phyloP scores from a whole-genome alignment of 495 filamentous ascomycete species.

The Hyaloscypha hepaticicola region DNA sequence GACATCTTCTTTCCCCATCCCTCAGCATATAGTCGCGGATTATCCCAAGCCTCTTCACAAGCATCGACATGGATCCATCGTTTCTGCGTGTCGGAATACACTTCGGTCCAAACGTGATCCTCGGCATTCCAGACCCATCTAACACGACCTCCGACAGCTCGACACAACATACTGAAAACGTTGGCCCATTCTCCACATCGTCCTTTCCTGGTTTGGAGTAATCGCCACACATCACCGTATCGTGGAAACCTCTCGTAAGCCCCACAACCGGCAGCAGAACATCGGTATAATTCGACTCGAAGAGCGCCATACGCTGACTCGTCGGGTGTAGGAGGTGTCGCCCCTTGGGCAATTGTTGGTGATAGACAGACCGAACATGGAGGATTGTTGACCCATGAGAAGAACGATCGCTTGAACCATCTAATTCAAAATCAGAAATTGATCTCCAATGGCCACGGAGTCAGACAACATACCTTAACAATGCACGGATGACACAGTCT shows the following conservation, averaged over 20 bases:
- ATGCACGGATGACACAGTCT: conserved; percentile 90
- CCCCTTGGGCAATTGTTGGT: conserved; percentile 79
- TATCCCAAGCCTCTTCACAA: conserved; percentile 95
- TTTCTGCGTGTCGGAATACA: conserved; percentile 90
- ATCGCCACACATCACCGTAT: conserved; percentile 93
- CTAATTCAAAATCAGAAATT: conserved; percentile 43
- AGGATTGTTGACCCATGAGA: conserved; percentile 95
- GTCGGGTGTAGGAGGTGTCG: conserved; percentile 80
- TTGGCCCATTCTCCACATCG: conserved; percentile 96
- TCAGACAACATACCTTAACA: conserved; percentile 63
- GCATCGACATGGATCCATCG: conserved; percentile 97
- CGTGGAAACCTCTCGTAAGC: conserved; percentile 86
- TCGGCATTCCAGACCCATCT: conserved; percentile 99
- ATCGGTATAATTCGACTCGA: conserved; percentile 86
- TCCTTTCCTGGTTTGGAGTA: conserved; percentile 81
- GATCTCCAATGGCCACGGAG: background rate
- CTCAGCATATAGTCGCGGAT: conserved; percentile 88
- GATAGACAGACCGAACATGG: conserved; percentile 75
- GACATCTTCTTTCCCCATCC: conserved; percentile 94
- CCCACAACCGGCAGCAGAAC: conserved; percentile 67
- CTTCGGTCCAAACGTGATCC: conserved; percentile 96
- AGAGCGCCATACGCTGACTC: conserved; percentile 84
- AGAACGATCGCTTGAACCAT: conserved; percentile 96
- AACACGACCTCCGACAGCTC: conserved; percentile 85
- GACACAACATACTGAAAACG: conserved; percentile 98